phyloP scores from a whole-genome alignment of 257 asterid species.

The Linderniella brevidens region DNA sequence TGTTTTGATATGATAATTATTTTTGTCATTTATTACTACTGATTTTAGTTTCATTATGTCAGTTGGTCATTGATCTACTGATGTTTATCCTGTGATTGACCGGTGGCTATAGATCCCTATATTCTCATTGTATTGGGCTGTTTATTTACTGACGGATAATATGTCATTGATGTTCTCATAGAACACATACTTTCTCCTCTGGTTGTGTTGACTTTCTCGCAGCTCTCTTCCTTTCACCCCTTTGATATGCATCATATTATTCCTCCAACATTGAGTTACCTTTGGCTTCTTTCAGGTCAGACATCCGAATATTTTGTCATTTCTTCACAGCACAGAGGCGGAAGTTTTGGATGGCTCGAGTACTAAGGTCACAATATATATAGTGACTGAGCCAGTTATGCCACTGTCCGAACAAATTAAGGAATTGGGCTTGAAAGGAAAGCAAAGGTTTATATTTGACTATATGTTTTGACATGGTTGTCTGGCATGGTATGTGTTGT shows the following conservation, averaged over 20 bases:
- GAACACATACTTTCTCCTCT: no score
- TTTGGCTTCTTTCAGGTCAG: slow-evolving; percentile 57
- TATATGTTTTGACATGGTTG: slow-evolving; percentile 6
- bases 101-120: no score
- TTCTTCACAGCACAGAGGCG: slow-evolving; percentile 88
- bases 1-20: background rate
- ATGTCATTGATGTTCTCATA: no score
- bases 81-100: no score
- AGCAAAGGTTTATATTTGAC: slow-evolving; percentile 51
- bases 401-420: slow-evolving; percentile 89
- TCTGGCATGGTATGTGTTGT: no score
- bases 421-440: slow-evolving; percentile 80
- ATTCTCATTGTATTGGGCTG: no score
- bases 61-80: no score
- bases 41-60: no score
- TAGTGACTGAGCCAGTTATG: slow-evolving; percentile 95
- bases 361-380: slow-evolving; percentile 69
- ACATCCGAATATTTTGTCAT: slow-evolving; percentile 94
- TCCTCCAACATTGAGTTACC: background rate
- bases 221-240: no score
- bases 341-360: slow-evolving; percentile 70
- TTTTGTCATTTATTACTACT: background rate
- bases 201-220: no score
- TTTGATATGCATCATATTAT: background rate
- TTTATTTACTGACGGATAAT: no score